A percentile compares a stretch with the other conserved stretches of the same genome.
Evolutionary conservation across 2,329 filamentous ascomycete species (phyloP).

Genomic region (Cryphonectria radicalis): DNA sequence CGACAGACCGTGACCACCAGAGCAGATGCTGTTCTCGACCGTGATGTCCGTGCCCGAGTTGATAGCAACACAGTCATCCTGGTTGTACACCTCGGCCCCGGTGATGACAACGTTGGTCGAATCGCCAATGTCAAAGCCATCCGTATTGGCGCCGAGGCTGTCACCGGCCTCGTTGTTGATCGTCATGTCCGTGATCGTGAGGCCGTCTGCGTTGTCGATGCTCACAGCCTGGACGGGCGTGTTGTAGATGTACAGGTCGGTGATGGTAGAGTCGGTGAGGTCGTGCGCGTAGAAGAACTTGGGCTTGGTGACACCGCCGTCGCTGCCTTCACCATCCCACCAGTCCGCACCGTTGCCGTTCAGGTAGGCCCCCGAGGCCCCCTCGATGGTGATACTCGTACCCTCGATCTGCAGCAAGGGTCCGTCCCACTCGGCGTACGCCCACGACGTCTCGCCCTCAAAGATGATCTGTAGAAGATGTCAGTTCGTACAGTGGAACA

Average conservation of each 20-base stretch:
- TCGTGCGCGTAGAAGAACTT: slow-evolving; percentile 62
- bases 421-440: slow-evolving; percentile 67
- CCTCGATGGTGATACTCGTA: slow-evolving; percentile 55
- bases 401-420: slow-evolving; percentile 66
- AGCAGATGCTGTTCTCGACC: slow-evolving; percentile 48
- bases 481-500: slow-evolving; percentile 17
- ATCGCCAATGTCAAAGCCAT: slow-evolving; percentile 55
- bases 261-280: slow-evolving; percentile 53
- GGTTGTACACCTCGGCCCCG: slow-evolving; percentile 57
- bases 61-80: slow-evolving; percentile 64
- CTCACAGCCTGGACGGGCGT: slow-evolving; percentile 58
- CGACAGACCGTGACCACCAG: slow-evolving; percentile 57
- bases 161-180: slow-evolving; percentile 64
- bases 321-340: slow-evolving; percentile 64
- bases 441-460: slow-evolving; percentile 67
- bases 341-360: slow-evolving; percentile 59
- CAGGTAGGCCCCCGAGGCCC: slow-evolving; percentile 55
- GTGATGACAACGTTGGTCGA: slow-evolving; percentile 54
- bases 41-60: slow-evolving; percentile 54
- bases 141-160: slow-evolving; percentile 54
- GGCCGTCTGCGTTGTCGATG: slow-evolving; percentile 45
- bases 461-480: slow-evolving; percentile 54
- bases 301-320: slow-evolving; percentile 65
- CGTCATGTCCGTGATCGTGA: slow-evolving; percentile 54
- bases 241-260: slow-evolving; percentile 55